Percentiles rank a stretch among this genome's conserved stretches.
phyloP scores from a whole-genome alignment of 257 asterid species.

The Mitragyna speciosa region DNA sequence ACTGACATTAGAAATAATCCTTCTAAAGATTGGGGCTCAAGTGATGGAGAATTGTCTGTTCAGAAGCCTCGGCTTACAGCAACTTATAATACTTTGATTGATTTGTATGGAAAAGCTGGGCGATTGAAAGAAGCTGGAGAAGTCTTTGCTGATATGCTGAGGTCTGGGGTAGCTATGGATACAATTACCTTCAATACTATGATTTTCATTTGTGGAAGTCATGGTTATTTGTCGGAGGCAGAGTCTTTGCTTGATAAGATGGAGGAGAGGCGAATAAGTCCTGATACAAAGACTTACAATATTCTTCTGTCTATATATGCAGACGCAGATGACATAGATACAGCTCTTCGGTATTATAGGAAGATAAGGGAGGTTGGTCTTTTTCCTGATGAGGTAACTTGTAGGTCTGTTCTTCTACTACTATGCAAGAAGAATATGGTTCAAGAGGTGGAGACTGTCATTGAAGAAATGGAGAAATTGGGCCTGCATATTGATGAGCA shows the following conservation, averaged over 20 bases:
- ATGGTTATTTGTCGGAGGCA: conserved; percentile 76
- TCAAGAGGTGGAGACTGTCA: conserved; percentile 65
- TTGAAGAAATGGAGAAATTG: conserved; percentile 63
- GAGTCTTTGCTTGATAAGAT: conserved; percentile 71
- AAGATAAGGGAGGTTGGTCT: conserved; percentile 76
- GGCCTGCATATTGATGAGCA: conserved; percentile 54
- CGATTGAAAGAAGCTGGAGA: conserved; percentile 76
- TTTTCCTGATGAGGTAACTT: conserved; percentile 77
- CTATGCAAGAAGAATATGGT: conserved; percentile 69
- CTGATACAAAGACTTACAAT: conserved; percentile 87
- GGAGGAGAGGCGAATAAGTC: conserved; percentile 76
- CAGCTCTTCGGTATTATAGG: conserved; percentile 58
- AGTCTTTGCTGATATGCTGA: conserved; percentile 77
- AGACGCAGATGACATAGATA: conserved; percentile 49
- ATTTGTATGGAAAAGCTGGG: conserved; percentile 91
- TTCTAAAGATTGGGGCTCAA: conserved; percentile 18
- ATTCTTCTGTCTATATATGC: conserved; percentile 69
- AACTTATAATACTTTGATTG: conserved; percentile 84
- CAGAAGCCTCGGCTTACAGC: conserved; percentile 63
- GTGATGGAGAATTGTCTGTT: conserved; percentile 34
- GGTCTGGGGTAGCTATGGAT: conserved; percentile 69
- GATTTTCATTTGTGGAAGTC: conserved; percentile 79
- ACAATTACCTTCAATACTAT: conserved; percentile 82
- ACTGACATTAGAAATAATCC: conserved; percentile 59
- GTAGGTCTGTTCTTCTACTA: conserved; percentile 58